phyloP scores from a whole-genome alignment of 1,284 basidiomycete species.

The Heterobasidion occidentale region DNA sequence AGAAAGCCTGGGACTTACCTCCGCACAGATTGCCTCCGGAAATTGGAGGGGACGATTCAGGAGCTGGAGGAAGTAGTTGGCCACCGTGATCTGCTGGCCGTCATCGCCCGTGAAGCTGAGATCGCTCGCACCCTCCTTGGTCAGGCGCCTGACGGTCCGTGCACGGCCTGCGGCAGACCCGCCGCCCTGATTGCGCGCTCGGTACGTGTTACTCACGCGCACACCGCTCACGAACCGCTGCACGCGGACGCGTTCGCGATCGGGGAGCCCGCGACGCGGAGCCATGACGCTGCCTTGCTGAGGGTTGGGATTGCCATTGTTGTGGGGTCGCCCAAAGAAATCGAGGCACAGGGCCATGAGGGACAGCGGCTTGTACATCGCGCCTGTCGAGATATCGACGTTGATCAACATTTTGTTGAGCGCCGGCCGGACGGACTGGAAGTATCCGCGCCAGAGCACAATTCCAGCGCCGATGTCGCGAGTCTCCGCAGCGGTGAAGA shows the following conservation, averaged over 20 bases:
- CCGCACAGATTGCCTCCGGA: constrained; percentile 55
- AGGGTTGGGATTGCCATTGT: constrained; percentile 26
- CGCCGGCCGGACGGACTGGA: constrained; percentile 68
- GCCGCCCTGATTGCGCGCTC: neutral
- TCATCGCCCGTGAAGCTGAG: neutral
- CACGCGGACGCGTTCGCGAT: constrained; percentile 50
- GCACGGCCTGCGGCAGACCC: neutral
- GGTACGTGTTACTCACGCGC: constrained; percentile 18
- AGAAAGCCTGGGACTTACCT: constrained; percentile 33
- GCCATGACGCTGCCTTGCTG: constrained; percentile 20
- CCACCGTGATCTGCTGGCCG: neutral
- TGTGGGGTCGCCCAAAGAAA: constrained; percentile 26
- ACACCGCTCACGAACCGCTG: constrained; percentile 58
- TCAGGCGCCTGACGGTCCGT: constrained; percentile 15
- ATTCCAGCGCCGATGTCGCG: constrained; percentile 62
- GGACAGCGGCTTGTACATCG: constrained; percentile 57
- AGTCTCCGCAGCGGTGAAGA: constrained; percentile 61
- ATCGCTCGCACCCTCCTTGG: constrained; percentile 3
- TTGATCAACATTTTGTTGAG: constrained; percentile 64
- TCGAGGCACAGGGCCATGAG: constrained; percentile 50
- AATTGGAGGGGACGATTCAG: constrained; percentile 32
- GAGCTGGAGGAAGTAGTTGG: neutral
- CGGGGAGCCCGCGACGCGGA: constrained; percentile 37
- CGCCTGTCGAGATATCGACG: constrained; percentile 69
- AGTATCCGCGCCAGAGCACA: constrained; percentile 67